Base-by-base conservation (phyloP, 2,329 filamentous ascomycete genomes). In the Rutstroemia sp. region DNA sequence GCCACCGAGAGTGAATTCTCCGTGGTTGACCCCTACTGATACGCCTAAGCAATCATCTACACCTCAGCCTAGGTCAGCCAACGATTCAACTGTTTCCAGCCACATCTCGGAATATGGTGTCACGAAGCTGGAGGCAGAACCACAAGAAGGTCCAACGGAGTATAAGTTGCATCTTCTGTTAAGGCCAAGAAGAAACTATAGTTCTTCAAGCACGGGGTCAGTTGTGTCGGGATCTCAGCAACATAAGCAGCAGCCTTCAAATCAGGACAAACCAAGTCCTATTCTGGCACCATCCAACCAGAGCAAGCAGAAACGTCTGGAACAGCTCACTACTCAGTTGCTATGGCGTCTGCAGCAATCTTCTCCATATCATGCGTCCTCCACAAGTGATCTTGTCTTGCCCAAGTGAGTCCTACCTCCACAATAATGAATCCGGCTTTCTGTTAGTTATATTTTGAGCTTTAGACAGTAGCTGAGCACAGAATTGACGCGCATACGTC, bases 301-400 rank as follows among this genome's bases (percentile, higher is more conserved):
- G 65, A 85, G 84, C 27, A 84, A 90, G 23, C 90, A 96, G 70
- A 84, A 91, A 63, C 82, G 94, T 47, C 78, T 97, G 16, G 87
- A 96, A 67, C 90, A 96, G 66, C 75, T 99, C 60, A 99, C 92
- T 0, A 99, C 94, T 0, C 94, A 99, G 71, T 77, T 99, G 23
- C 75, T 99, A 6, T 99, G 94, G 94, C 82, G 94, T 49, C 73
- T 99, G 57, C 92, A 97, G 69, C 94, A 99, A 70, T 96, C 92
- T 1, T 95, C 89, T 8, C 89, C 91, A 0, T 89, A 95, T 69
- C 92, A 96, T 72, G 84, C 88, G 1, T 88, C 88, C 7, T 88
- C 88, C 23, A 86, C 86, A 4, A 84, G 83, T 27, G 85, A 89
- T 57, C 76, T 90, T 16, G 82, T 91, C 9, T 74, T 95, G 25